These are phyloP conservation scores for Gliomastix tumulicola DNA, from an alignment of 2,329 filamentous ascomycete species.

Conservation along the genomic window DNA sequence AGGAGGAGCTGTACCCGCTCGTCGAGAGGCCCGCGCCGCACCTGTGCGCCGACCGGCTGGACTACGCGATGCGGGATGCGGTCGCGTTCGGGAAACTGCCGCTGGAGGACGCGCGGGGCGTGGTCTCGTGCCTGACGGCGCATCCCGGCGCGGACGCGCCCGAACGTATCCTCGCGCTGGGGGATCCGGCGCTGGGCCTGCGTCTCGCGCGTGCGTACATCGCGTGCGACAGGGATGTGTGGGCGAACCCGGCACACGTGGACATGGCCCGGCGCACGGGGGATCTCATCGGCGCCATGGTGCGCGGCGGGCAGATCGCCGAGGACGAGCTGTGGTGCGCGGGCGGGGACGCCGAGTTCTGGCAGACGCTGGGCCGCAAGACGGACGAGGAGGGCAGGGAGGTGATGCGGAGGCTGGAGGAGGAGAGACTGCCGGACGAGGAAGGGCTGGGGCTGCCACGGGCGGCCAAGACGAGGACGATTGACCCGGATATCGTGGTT, in stretches of 20 bases:
- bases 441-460: too few relatives aligned
- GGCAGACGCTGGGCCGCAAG: constrained; percentile 17
- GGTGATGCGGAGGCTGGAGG: not conserved
- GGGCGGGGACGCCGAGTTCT: constrained; percentile 24
- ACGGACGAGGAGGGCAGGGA: constrained; percentile 5
- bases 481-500: not conserved
- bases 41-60: constrained; percentile 29
- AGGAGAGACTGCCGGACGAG: too few relatives aligned
- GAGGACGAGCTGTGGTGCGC: constrained; percentile 22
- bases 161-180: constrained; percentile 20
- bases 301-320: constrained; percentile 11
- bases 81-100: constrained; percentile 21
- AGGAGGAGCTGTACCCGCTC: constrained; percentile 27
- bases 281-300: constrained; percentile 19
- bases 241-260: constrained; percentile 28
- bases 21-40: constrained; percentile 27
- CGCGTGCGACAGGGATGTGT: constrained; percentile 23
- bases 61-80: constrained; percentile 27
- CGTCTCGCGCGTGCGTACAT: constrained; percentile 22
- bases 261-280: constrained; percentile 24
- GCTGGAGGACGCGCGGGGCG: constrained; percentile 15
- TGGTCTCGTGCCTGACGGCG: constrained; percentile 17
- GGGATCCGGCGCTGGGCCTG: constrained; percentile 18
- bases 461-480: not conserved
- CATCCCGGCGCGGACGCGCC: constrained; percentile 15